Conservation (phyloP, 169 alveolate species). For the Babesia sp. region DNA sequence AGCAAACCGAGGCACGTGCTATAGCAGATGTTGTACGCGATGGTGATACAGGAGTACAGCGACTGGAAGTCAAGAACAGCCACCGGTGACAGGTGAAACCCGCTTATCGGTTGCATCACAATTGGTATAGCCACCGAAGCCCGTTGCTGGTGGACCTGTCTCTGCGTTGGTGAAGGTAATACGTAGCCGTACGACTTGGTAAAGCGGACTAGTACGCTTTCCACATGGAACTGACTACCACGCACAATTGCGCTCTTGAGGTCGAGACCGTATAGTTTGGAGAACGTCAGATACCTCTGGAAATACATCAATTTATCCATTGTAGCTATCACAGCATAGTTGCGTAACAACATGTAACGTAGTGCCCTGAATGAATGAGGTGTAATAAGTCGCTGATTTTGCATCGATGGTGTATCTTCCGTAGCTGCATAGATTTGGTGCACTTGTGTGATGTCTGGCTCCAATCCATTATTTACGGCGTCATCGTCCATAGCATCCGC, state of each 20-base stretch:
- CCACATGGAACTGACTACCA: constrained; percentile 68
- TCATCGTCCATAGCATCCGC: neutral
- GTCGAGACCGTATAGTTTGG: constrained; percentile 59
- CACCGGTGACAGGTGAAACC: constrained; percentile 94
- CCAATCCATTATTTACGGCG: neutral
- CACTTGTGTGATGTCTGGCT: no score
- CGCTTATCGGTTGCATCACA: constrained; percentile 86
- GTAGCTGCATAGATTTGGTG: no score
- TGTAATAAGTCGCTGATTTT: neutral
- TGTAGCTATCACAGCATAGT: constrained; percentile 43
- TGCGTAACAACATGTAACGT: constrained; percentile 25
- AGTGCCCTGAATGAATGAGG: constrained; percentile 58
- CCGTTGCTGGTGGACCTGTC: constrained; percentile 80
- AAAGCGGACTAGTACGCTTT: constrained; percentile 56
- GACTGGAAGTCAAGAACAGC: constrained; percentile 98
- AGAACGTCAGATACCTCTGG: constrained; percentile 48
- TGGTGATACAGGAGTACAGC: constrained; percentile 98
- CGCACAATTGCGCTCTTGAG: constrained; percentile 62
- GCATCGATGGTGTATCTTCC: neutral
- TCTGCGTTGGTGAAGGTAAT: constrained; percentile 57
- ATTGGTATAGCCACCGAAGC: constrained; percentile 80
- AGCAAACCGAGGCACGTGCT: constrained; percentile 85
- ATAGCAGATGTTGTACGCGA: constrained; percentile 98
- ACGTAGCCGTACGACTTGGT: constrained; percentile 47
- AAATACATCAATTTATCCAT: constrained; percentile 61